Evolutionary conservation across 768 basidiomycete species (phyloP).

Genomic region (Podaxis rugospora): DNA sequence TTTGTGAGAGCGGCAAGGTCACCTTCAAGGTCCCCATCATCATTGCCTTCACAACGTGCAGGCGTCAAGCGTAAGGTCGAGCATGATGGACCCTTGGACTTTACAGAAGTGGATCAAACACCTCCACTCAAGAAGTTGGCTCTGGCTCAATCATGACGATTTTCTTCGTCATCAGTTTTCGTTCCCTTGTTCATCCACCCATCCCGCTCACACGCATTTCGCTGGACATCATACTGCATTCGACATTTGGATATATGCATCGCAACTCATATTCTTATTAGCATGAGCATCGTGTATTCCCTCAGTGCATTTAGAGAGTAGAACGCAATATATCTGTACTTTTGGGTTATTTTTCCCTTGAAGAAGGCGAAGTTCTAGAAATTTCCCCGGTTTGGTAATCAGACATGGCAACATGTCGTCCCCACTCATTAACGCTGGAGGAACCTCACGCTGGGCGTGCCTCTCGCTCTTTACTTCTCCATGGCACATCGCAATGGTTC

Average conservation of each 20-base stretch:
- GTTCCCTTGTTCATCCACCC: neutral
- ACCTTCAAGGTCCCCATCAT: slow-evolving; percentile 33
- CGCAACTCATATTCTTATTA: slow-evolving; percentile 10
- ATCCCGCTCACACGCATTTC: neutral
- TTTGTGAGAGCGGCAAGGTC: slow-evolving; percentile 29
- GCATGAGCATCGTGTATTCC: slow-evolving; percentile 6
- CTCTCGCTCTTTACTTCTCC: neutral
- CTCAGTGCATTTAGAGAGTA: slow-evolving; percentile 10
- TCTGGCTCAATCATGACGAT: slow-evolving; percentile 24
- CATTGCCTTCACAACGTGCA: slow-evolving; percentile 46
- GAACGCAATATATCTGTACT: slow-evolving; percentile 7
- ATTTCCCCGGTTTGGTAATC: neutral
- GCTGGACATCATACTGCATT: slow-evolving; percentile 6
- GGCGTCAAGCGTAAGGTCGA: slow-evolving; percentile 79
- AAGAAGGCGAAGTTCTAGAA: neutral
- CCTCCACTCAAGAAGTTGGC: slow-evolving; percentile 70
- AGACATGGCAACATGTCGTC: neutral
- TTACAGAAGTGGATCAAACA: slow-evolving; percentile 41
- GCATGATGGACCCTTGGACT: slow-evolving; percentile 21
- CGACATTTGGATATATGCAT: slow-evolving; percentile 7
- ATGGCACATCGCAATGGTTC: neutral
- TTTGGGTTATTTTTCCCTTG: neutral
- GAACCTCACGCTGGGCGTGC: neutral
- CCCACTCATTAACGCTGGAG: neutral
- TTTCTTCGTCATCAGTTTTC: neutral